phyloP scores from a whole-genome alignment of 805 yeast genomes.

The Lipomyces japonicus region DNA sequence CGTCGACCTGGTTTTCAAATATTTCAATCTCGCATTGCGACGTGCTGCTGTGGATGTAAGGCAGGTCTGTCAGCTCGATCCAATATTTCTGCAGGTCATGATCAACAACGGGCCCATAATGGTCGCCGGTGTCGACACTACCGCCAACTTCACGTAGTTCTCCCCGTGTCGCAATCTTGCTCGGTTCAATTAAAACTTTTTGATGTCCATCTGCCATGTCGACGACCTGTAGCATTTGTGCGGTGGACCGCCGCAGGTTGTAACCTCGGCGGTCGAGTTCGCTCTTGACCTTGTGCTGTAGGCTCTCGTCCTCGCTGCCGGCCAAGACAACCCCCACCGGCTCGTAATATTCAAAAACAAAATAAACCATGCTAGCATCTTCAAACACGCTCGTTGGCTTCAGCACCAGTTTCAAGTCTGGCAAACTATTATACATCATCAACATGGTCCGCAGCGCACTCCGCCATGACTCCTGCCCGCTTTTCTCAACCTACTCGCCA shows the following conservation, averaged over 20 bases:
- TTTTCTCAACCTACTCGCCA: neutral
- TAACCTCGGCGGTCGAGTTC: neutral
- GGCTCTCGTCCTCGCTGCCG: neutral
- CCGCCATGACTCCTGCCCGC: neutral
- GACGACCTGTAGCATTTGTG: too few relatives aligned
- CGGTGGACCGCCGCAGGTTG: neutral
- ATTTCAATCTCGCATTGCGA: constrained; percentile 3
- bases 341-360: constrained; percentile 3
- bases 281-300: neutral
- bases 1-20: neutral
- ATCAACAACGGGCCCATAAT: neutral
- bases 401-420: neutral
- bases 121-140: neutral
- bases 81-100: neutral
- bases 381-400: constrained; percentile 1
- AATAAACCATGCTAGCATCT: constrained; percentile 1
- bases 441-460: neutral
- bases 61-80: neutral
- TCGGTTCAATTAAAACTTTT: neutral
- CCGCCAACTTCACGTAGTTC: neutral
- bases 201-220: neutral
- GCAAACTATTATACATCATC: neutral
- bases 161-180: neutral
- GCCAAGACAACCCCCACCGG: neutral
- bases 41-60: neutral